Base-by-base conservation (phyloP, 768 basidiomycete species). In the Lactifluus volemus region DNA sequence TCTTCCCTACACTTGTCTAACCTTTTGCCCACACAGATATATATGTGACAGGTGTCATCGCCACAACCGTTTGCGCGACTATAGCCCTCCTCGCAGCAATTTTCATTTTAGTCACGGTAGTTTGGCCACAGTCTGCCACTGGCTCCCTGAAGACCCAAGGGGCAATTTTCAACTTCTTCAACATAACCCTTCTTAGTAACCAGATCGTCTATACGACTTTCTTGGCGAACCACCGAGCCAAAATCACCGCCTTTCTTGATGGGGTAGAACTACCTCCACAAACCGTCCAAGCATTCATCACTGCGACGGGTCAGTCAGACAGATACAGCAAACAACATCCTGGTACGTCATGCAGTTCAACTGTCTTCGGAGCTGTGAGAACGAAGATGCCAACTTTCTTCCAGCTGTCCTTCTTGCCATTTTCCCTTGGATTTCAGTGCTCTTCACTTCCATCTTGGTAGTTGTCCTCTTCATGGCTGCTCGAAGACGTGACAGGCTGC, bases 181-280 rank as follows among this genome's bases (percentile, higher is more conserved):
- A 74, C 30, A 21, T 73, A 10, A 81, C 78, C 78, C 71, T 84
- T 45, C 73, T 85, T 55, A 79, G 74, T 34, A 72, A 76, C 41
- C 73, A 80, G 60, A 75, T 80, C n/a, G 73, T 77, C 8, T 79
- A 78, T 60, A 77, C 78, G 39, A 67, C 75, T 63, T 77, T 77
- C 71, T 77, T 78, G 63, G 76, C 76, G 21, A 81, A 69, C 58
- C 75, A 74, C 44, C 67, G 69, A n/a, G 79, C 76, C n/a, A 69
- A 73, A 55, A 73, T 84, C 57, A 65, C 70, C 11, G 81, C 80
- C 5, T 65, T 61, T 44, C 62, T 84, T 60, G 73, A 70, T 5
- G 70, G 70, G 14, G 48, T 72, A 1, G 65, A 68, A 48, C 60
- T 85, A 10, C 75, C 79, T 9, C 67, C 68, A 9, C 42, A 66